Conservation (phyloP, 768 basidiomycete genomes). For the Arthromyces matolae region DNA sequence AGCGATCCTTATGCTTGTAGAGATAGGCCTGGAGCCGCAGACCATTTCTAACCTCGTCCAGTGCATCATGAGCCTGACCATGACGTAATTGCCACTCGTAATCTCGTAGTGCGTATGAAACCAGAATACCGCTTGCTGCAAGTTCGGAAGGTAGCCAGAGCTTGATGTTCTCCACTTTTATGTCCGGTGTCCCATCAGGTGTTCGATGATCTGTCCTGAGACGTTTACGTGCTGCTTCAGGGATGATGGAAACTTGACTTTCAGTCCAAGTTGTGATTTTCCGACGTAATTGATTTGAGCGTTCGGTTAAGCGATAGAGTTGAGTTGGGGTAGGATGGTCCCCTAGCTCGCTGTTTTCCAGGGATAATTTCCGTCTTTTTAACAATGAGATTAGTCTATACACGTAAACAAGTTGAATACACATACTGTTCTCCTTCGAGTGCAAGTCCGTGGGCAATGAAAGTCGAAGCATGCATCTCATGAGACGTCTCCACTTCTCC, state of each 20-base stretch:
- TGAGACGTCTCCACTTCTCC: not conserved
- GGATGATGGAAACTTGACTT: not conserved
- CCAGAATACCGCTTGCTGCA: not conserved
- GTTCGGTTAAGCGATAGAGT: not conserved
- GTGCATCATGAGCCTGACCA: not conserved
- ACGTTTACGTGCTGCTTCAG: not conserved
- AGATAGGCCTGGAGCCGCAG: too few relatives aligned
- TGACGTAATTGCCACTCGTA: constrained; percentile 1
- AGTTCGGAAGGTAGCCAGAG: not conserved
- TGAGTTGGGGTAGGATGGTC: constrained; percentile 3
- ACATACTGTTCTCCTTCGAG: constrained; percentile 1
- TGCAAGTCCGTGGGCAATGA: constrained; percentile 2
- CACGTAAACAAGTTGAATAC: not conserved
- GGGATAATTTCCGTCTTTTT: not conserved
- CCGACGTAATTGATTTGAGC: not conserved
- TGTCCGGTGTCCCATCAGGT: not conserved
- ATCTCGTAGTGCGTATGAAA: not conserved
- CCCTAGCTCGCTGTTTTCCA: not conserved
- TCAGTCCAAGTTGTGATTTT: not conserved
- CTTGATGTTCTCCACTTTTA: not conserved
- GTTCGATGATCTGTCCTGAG: not conserved
- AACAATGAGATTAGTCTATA: not conserved
- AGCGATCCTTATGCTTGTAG: too few relatives aligned
- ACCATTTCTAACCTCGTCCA: too few relatives aligned
- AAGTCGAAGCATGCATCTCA: too few relatives aligned